Evolutionary conservation across 1,284 basidiomycete species (phyloP), one percentile per base, ranked within the genome.

Genomic region (Golubevia sp.): DNA sequence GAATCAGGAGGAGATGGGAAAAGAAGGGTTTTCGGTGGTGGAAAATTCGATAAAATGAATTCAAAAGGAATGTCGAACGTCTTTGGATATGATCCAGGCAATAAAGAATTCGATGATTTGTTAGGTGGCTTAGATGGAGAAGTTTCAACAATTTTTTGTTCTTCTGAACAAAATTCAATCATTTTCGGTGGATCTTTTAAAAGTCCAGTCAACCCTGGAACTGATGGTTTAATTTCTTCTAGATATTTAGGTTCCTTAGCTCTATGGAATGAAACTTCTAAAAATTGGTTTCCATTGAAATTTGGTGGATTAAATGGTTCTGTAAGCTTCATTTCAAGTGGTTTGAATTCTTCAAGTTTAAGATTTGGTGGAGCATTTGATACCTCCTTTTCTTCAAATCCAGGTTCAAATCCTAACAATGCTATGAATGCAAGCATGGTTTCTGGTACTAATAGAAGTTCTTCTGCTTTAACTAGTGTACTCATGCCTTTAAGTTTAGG

Each of bases 261-360:
- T 1, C 55, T 63, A 11, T 79, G 74, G 74, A 70, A 69, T 30
- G 50, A 67, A 23, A 55, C 67, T 20, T 55, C 58, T 20, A 44
- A 58, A 1, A 38, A 54, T 0, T 79, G 76, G 76, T 62, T 55
- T 26, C 73, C 76, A 0, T 56, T 70, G 59, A 59, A 66, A 57
- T 76, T 77, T 61, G 75, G 75, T 20, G 76, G 75, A 25, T 66
- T 79, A 58, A 66, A 77, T 50, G 75, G 76, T 23, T 61, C 73
- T 13, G 73, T 79, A 50, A 62, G 64, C 51, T 62, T 67, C 49
- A 77, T 79, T 58, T 64, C 59, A 18, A 49, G 61, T 11, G 76
- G 76, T 15, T 60, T 61, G 58, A 71, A 75, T 61, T 55, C 50
- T 38, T 73, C 76, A 27, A 64, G 64, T 20, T 55, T 77, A 13